A percentile compares a stretch with the other conserved stretches of the same genome.
These are phyloP conservation scores for Galeopsis tetrahit DNA, from an alignment of 257 asterid genomes.

Conservation along the genomic window DNA sequence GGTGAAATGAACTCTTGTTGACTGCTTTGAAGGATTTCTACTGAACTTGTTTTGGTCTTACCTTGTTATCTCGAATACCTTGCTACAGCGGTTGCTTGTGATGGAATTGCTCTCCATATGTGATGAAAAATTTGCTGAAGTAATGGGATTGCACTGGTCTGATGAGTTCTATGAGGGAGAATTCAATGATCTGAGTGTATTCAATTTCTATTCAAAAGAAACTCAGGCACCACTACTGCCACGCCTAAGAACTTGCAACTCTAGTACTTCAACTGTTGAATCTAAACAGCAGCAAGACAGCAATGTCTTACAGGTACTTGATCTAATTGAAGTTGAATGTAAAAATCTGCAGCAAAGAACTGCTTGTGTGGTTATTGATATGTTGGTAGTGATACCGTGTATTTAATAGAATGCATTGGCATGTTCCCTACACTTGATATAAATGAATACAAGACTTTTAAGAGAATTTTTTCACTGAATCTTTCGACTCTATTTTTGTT, in stretches of 20 bases:
- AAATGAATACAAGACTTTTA: not conserved
- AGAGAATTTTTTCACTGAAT: not conserved
- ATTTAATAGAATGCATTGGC: not conserved
- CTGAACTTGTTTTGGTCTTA: constrained; percentile 17
- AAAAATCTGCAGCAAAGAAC: constrained; percentile 11
- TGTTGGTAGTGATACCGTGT: constrained; percentile 13
- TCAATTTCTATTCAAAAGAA: constrained; percentile 50
- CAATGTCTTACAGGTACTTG: constrained; percentile 64
- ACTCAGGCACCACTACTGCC: constrained; percentile 50
- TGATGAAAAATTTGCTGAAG: constrained; percentile 45
- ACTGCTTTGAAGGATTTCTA: constrained; percentile 25
- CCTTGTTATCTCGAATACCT: constrained; percentile 25
- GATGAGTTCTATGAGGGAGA: constrained; percentile 76
- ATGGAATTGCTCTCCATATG: constrained; percentile 62
- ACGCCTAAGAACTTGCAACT: constrained; percentile 36
- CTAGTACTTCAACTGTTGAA: constrained; percentile 37
- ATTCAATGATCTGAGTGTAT: constrained; percentile 53
- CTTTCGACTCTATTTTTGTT: not conserved
- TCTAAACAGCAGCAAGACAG: constrained; percentile 44
- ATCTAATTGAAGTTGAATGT: constrained; percentile 2
- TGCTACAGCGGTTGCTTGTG: constrained; percentile 73
- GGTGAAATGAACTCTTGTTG: constrained; percentile 47
- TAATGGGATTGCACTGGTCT: constrained; percentile 52
- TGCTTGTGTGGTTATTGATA: constrained; percentile 11
- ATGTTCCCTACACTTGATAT: constrained; percentile 17